Conservation (phyloP, 805 yeast species). For the Myxozyma lipomycoides region DNA sequence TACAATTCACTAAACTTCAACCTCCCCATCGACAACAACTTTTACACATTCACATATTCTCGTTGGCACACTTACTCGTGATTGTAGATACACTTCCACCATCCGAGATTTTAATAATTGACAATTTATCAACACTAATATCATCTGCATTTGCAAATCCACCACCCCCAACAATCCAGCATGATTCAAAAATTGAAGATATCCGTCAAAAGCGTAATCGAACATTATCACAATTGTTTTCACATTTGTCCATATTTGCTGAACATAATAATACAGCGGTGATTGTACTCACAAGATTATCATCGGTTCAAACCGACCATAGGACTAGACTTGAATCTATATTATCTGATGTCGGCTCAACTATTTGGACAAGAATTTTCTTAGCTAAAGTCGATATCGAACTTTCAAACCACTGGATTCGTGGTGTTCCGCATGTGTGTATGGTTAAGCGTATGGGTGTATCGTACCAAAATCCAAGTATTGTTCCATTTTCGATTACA, state of each 20-base stretch:
- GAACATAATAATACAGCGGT: conserved; percentile 14
- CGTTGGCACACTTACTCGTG: too few relatives aligned
- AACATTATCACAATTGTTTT: conserved; percentile 6
- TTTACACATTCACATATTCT: too few relatives aligned
- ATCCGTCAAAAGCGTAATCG: conserved; percentile 8
- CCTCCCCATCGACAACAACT: too few relatives aligned
- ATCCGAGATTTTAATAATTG: too few relatives aligned
- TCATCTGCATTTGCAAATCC: too few relatives aligned
- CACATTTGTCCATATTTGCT: conserved; percentile 3
- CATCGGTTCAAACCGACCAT: background rate
- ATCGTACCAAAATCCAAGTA: conserved; percentile 9
- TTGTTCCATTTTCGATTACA: conserved; percentile 13
- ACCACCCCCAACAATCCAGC: too few relatives aligned
- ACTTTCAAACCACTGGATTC: background rate
- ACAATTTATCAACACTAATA: too few relatives aligned
- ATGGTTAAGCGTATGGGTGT: conserved; percentile 21
- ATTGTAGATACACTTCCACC: too few relatives aligned
- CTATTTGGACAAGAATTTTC: conserved; percentile 20
- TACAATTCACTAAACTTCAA: background rate
- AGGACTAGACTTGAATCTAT: background rate
- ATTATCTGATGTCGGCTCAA: background rate
- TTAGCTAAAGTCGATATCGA: conserved; percentile 18
- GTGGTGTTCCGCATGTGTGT: conserved; percentile 24
- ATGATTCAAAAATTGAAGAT: conserved; percentile 5
- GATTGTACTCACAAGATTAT: conserved; percentile 8